A percentile compares a stretch with the other conserved stretches of the same genome.
These are phyloP conservation scores for Xylaria intraflava DNA, from an alignment of 495 filamentous ascomycete species.

Conservation along the genomic window DNA sequence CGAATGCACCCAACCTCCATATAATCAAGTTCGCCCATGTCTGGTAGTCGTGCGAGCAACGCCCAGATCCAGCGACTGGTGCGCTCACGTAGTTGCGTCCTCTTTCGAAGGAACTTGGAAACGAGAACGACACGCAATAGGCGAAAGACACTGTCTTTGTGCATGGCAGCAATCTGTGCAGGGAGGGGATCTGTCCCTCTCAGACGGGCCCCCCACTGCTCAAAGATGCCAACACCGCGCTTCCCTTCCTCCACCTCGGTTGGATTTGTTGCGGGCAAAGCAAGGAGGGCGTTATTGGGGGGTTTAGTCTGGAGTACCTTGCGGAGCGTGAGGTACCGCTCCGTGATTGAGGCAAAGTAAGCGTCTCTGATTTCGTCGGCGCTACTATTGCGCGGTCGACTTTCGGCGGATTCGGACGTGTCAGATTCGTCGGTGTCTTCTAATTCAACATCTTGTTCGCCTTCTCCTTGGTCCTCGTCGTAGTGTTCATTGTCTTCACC, in stretches of 20 bases:
- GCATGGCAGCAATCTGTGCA: slow-evolving; percentile 63
- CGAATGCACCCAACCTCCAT: slow-evolving; percentile 51
- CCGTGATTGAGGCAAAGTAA: slow-evolving; percentile 57
- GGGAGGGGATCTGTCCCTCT: slow-evolving; percentile 54
- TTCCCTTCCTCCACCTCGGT: slow-evolving; percentile 46
- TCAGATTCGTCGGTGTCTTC: slow-evolving; percentile 14
- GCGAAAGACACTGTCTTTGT: slow-evolving; percentile 51
- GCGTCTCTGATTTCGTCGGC: slow-evolving; percentile 37
- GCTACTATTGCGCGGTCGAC: slow-evolving; percentile 34
- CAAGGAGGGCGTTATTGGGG: slow-evolving; percentile 39
- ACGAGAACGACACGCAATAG: slow-evolving; percentile 43
- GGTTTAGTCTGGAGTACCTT: slow-evolving; percentile 50
- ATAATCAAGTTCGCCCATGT: slow-evolving; percentile 50
- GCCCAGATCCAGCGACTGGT: slow-evolving; percentile 58
- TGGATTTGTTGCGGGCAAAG: slow-evolving; percentile 51
- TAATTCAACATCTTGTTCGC: slow-evolving; percentile 11
- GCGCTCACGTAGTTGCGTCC: slow-evolving; percentile 37
- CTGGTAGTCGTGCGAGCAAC: slow-evolving; percentile 51
- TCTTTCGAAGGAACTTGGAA: slow-evolving; percentile 43
- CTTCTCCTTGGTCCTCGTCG: slow-evolving; percentile 9
- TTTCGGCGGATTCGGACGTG: slow-evolving; percentile 16
- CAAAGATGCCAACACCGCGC: slow-evolving; percentile 38
- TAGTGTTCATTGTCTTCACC: slow-evolving; percentile 15
- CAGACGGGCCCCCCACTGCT: slow-evolving; percentile 44
- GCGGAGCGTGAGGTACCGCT: slow-evolving; percentile 55